These are phyloP conservation scores for Ceratobasidium sp. DNA, from an alignment of 1,284 basidiomycete genomes.

Conservation along the genomic window DNA sequence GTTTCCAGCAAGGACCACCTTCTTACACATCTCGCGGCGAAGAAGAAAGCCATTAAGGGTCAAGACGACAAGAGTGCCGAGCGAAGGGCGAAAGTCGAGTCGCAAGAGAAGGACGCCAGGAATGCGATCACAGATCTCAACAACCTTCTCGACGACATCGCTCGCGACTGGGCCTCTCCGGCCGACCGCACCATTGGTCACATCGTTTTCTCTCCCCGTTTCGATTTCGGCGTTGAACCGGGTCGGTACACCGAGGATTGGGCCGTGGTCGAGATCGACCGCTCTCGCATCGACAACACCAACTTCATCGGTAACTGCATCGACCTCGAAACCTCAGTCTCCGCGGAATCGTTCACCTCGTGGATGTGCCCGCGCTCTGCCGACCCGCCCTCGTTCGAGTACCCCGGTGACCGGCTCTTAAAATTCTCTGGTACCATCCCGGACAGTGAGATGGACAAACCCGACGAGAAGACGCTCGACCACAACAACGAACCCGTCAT, in stretches of 20 bases:
- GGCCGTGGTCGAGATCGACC: constrained; percentile 46
- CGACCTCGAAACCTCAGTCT: constrained; percentile 29
- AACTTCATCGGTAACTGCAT: constrained; percentile 46
- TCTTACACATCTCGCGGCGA: constrained; percentile 17
- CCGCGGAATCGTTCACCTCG: constrained; percentile 7
- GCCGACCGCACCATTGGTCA: constrained; percentile 44
- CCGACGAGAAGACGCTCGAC: constrained; percentile 34
- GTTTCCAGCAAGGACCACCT: constrained; percentile 29
- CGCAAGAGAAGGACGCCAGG: constrained; percentile 35
- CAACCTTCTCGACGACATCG: constrained; percentile 36
- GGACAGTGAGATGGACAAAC: constrained; percentile 34
- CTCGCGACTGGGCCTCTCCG: constrained; percentile 23
- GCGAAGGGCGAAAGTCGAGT: constrained; percentile 19
- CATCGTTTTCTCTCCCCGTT: constrained; percentile 46
- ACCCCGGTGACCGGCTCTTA: constrained; percentile 28
- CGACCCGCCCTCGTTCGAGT: constrained; percentile 39
- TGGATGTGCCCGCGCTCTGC: constrained; percentile 39
- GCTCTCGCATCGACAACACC: constrained; percentile 20
- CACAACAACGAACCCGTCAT: constrained; percentile 43
- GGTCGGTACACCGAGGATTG: constrained; percentile 46
- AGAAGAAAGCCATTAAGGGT: constrained; percentile 13
- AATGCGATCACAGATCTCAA: constrained; percentile 43
- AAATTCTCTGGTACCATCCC: constrained; percentile 33
- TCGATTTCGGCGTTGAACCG: background rate
- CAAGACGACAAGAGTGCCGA: background rate